These are phyloP conservation scores for Cyberlindnera veronae DNA, from an alignment of 805 yeast species.

Conservation along the genomic window DNA sequence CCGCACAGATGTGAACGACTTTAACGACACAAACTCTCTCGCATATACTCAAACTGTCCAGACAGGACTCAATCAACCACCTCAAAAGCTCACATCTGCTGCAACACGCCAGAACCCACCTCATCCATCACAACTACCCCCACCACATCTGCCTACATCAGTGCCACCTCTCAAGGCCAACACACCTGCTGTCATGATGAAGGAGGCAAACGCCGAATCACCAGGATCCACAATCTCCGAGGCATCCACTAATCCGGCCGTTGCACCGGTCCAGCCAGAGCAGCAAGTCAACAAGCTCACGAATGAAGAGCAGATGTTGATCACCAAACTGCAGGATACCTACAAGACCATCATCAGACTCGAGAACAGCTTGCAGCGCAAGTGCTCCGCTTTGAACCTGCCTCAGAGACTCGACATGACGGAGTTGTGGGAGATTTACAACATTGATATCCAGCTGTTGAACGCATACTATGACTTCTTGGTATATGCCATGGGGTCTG, in stretches of 20 bases:
- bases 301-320: constrained; percentile 62
- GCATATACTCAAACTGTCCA: constrained; percentile 16
- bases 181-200: constrained; percentile 10
- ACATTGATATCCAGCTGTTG: constrained; percentile 58
- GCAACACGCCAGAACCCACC: constrained; percentile 5
- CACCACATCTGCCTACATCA: constrained; percentile 3
- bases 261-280: constrained; percentile 6
- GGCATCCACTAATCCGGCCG: constrained; percentile 11
- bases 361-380: constrained; percentile 67
- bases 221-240: constrained; percentile 21
- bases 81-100: constrained; percentile 2
- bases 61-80: constrained; percentile 3
- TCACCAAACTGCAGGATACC: constrained; percentile 69
- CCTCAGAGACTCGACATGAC: constrained; percentile 55
- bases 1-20: constrained; percentile 21
- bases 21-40: constrained; percentile 17
- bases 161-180: not conserved
- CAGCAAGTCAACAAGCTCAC: constrained; percentile 28
- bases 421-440: constrained; percentile 70
- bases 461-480: constrained; percentile 73
- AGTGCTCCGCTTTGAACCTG: constrained; percentile 57
- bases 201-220: constrained; percentile 20
- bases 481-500: constrained; percentile 67
- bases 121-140: constrained; percentile 8
- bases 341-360: constrained; percentile 64